Evolutionary conservation across 139 green algal genomes (phyloP).

Genomic region (Limnomonas spitsbergensis): DNA sequence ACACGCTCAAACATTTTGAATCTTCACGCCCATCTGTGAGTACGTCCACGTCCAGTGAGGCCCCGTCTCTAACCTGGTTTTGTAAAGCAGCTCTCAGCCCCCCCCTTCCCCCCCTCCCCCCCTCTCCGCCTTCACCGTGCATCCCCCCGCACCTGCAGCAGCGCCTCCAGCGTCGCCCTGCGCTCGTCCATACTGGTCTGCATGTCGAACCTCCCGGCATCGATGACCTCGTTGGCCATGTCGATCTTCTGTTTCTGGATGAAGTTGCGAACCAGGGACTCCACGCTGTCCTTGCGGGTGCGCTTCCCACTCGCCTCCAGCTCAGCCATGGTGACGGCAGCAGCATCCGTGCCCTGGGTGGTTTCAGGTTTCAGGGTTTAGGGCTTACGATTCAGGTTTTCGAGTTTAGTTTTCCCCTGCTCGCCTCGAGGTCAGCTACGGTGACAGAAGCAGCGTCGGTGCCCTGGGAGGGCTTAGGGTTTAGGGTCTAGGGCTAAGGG

Average conservation of each 20-base stretch:
- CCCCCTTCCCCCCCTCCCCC: too few relatives aligned
- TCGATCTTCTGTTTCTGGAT: slow-evolving; percentile 98
- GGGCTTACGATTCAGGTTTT: neutral
- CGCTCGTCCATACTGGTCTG: slow-evolving; percentile 89
- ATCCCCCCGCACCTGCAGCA: slow-evolving; percentile 53
- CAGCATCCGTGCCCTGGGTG: neutral
- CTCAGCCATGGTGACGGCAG: neutral
- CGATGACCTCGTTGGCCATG: slow-evolving; percentile 95
- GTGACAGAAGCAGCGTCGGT: too few relatives aligned
- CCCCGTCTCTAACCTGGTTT: too few relatives aligned
- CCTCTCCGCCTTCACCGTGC: too few relatives aligned
- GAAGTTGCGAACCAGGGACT: slow-evolving; percentile 91
- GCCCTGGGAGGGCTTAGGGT: too few relatives aligned
- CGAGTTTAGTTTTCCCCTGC: neutral
- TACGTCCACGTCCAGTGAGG: too few relatives aligned
- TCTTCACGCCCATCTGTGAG: too few relatives aligned
- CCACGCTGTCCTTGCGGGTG: slow-evolving; percentile 76
- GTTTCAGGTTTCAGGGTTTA: neutral
- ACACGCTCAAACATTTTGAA: too few relatives aligned
- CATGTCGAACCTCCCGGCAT: slow-evolving; percentile 90
- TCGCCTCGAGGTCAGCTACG: neutral
- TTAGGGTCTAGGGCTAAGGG: too few relatives aligned
- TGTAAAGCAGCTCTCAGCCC: too few relatives aligned
- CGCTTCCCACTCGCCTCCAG: slow-evolving; percentile 14
- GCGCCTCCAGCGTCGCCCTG: slow-evolving; percentile 71